These are phyloP conservation scores for Bolboschoenus planiculmis DNA, from an alignment of 176 grass and related monocot genomes.

Conservation along the genomic window DNA sequence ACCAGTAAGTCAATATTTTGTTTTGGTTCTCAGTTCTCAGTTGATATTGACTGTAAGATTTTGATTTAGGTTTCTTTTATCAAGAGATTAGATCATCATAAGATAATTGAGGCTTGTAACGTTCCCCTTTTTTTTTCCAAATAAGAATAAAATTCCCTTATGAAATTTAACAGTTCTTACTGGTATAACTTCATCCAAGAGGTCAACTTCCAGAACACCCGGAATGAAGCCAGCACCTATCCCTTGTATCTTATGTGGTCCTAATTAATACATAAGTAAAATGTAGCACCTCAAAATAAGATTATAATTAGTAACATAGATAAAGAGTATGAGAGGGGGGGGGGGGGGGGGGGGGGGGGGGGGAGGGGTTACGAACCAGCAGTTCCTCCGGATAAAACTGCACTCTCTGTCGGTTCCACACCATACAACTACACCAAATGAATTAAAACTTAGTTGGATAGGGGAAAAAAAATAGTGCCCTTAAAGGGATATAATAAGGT, in stretches of 20 bases:
- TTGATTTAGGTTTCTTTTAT: neutral
- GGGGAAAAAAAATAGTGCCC: neutral
- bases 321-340: neutral
- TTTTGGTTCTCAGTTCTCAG: neutral
- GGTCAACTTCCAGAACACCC: conserved; percentile 35
- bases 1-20: neutral
- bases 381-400: conserved; percentile 45
- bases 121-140: too few species aligned
- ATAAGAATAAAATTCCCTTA: too few species aligned
- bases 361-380: conserved; percentile 19
- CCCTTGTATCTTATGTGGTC: conserved; percentile 55
- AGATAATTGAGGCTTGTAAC: neutral
- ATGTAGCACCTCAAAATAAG: neutral
- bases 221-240: conserved; percentile 56
- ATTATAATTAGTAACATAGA: too few species aligned
- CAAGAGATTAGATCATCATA: neutral
- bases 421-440: conserved; percentile 31
- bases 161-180: conserved; percentile 31
- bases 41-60: neutral
- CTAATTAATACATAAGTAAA: conserved; percentile 22
- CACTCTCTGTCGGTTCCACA: conserved; percentile 49
- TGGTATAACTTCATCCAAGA: conserved; percentile 47
- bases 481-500: neutral
- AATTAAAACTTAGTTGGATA: neutral
- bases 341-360: too few species aligned